These are phyloP conservation scores for peach (Prunus persica) DNA, from an alignment of 306 rosid species.

Conservation along the genomic window DNA sequence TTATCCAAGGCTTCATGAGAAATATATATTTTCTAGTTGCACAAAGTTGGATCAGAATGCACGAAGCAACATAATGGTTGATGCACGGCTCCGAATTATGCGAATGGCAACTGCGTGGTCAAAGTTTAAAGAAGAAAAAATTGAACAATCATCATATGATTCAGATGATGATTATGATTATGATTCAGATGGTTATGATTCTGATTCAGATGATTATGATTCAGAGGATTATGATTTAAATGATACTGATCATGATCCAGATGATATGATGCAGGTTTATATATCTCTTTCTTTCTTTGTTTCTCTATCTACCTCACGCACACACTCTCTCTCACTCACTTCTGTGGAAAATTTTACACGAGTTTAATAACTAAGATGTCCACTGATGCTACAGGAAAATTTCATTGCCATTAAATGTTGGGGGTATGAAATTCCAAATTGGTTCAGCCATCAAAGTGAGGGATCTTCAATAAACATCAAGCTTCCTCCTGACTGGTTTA, in stretches of 20 bases:
- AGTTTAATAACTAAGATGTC: not conserved
- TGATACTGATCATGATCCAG: too few relatives aligned
- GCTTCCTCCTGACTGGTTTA: slow-evolving; percentile 1
- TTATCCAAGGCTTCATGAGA: not conserved
- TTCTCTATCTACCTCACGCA: too few relatives aligned
- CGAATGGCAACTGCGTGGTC: not conserved
- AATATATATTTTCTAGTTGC: not conserved
- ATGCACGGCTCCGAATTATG: not conserved
- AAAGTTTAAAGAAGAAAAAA: not conserved
- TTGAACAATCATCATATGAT: too few relatives aligned
- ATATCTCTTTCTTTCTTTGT: not conserved
- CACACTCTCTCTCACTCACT: not conserved
- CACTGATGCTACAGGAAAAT: not conserved
- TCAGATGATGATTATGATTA: too few relatives aligned
- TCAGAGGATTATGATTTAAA: too few relatives aligned
- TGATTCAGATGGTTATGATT: too few relatives aligned
- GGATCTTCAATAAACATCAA: not conserved
- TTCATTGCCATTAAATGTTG: not conserved
- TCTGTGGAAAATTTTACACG: not conserved
- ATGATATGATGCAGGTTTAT: not conserved
- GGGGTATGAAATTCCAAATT: slow-evolving; percentile 19
- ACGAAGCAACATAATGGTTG: not conserved
- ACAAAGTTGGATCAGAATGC: not conserved
- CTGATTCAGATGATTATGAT: too few relatives aligned
- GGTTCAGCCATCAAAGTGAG: slow-evolving; percentile 14